Evolutionary conservation across 352 stramenopile species (phyloP), one percentile per base, ranked within the genome.

Genomic region (Paralagenidium karlingii): DNA sequence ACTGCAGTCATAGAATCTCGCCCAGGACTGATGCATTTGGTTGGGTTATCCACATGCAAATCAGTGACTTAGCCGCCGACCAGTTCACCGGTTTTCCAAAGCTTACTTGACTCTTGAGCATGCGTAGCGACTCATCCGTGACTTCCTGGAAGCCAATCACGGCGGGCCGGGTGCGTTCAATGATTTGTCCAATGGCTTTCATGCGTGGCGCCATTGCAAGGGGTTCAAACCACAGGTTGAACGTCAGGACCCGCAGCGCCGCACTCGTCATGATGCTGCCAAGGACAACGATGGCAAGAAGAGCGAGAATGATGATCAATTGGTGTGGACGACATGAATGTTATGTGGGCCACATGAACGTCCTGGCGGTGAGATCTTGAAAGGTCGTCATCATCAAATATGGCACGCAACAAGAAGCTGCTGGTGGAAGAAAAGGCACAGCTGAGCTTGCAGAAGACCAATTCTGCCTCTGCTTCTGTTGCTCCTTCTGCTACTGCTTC

Each of bases 121-220:
- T 49, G 30, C 43, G 50, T 18, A 87, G 53, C 34, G 68, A 55
- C 19, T 78, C 68, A 20, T 59, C 58, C 44, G 74, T 87, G 43
- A 83, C 58, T 44, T 87, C 74, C 52, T 87, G 74, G 47, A 87
- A 87, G 33, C 74, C 74, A 20, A 87, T 57, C 22, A 87, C 51
- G 12, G 65, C 74, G 10, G 74, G 69, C 0, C 74, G 69, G n/a
- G 49, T 37, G 20, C 53, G 46, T 31, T 77, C 57, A 9, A 87
- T 52, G 18, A 76, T 24, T 0, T 53, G 38, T 3, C 69, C 69
- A 45, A 87, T 70, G 6, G 68, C 69, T 3, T 56, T 49, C 69
- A 87, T 80, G 41, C 74, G 74, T 46, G 60, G 30, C 16, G 53
- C 55, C 49, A 73, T 71, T 15, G 43, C 55, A 24, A 82, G 45